These are phyloP conservation scores for Debaryomyces coudertii DNA, from an alignment of 1,139 yeast species.

Conservation along the genomic window DNA sequence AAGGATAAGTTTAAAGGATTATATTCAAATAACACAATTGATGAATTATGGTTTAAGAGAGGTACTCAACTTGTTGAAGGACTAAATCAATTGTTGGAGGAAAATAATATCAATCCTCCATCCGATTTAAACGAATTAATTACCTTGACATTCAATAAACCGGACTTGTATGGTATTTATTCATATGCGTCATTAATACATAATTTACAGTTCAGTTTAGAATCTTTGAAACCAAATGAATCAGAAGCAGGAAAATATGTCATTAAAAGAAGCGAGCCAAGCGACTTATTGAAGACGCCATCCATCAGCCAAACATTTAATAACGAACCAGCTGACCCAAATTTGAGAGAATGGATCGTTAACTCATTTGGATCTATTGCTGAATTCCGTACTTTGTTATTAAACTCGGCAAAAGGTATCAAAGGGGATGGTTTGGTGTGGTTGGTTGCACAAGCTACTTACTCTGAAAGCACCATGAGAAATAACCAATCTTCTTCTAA, in stretches of 20 bases:
- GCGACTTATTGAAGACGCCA: constrained; percentile 50
- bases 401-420: constrained; percentile 63
- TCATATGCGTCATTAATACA: constrained; percentile 62
- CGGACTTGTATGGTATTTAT: constrained; percentile 51
- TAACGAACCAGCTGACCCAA: constrained; percentile 44
- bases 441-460: constrained; percentile 63
- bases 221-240: constrained; percentile 47
- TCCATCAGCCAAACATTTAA: constrained; percentile 22
- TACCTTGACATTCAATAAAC: constrained; percentile 47
- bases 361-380: constrained; percentile 67
- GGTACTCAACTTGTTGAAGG: constrained; percentile 50
- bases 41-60: constrained; percentile 64
- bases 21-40: constrained; percentile 52
- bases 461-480: constrained; percentile 32
- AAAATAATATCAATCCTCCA: constrained; percentile 27
- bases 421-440: constrained; percentile 79
- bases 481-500: constrained; percentile 22
- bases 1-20: constrained; percentile 55
- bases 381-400: constrained; percentile 65
- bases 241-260: constrained; percentile 14
- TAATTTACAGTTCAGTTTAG: constrained; percentile 62
- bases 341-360: constrained; percentile 47
- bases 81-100: constrained; percentile 45
- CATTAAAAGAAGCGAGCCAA: constrained; percentile 25
- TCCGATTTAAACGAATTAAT: constrained; percentile 41